phyloP scores from a whole-genome alignment of 352 stramenopile species.

The Pythium aristosporum region DNA sequence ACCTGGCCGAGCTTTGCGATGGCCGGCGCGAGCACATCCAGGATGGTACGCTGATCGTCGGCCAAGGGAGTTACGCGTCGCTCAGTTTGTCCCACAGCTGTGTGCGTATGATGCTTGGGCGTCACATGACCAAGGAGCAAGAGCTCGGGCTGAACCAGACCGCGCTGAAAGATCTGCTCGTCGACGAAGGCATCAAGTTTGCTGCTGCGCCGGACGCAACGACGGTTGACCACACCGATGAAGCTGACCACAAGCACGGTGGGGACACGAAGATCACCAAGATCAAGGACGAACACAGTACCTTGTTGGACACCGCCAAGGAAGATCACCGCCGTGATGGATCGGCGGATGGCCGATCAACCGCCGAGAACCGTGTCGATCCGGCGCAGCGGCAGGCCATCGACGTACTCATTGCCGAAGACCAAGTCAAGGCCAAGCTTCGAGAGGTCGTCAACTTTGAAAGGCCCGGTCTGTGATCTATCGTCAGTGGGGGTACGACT shows the following conservation, averaged over 20 bases:
- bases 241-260: neutral
- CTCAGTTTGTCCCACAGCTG: constrained; percentile 81
- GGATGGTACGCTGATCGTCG: constrained; percentile 82
- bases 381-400: constrained; percentile 68
- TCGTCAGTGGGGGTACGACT: constrained; percentile 84
- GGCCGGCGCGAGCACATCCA: constrained; percentile 84
- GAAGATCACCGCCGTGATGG: constrained; percentile 2
- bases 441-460: constrained; percentile 77
- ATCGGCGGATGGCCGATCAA: constrained; percentile 49
- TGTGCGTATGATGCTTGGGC: constrained; percentile 73
- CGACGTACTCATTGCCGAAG: constrained; percentile 70
- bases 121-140: constrained; percentile 76
- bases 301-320: constrained; percentile 8
- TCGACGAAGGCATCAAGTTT: constrained; percentile 69
- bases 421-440: constrained; percentile 64
- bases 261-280: neutral
- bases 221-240: neutral
- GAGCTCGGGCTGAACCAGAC: constrained; percentile 85
- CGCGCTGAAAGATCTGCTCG: constrained; percentile 73
- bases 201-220: constrained; percentile 52
- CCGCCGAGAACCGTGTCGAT: constrained; percentile 80
- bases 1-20: constrained; percentile 83
- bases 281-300: constrained; percentile 5
- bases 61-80: constrained; percentile 79
- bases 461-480: constrained; percentile 86